A percentile compares a stretch with the other conserved stretches of the same genome.
Conservation (phyloP, 257 asterid species). For the Linaria vulgaris region DNA sequence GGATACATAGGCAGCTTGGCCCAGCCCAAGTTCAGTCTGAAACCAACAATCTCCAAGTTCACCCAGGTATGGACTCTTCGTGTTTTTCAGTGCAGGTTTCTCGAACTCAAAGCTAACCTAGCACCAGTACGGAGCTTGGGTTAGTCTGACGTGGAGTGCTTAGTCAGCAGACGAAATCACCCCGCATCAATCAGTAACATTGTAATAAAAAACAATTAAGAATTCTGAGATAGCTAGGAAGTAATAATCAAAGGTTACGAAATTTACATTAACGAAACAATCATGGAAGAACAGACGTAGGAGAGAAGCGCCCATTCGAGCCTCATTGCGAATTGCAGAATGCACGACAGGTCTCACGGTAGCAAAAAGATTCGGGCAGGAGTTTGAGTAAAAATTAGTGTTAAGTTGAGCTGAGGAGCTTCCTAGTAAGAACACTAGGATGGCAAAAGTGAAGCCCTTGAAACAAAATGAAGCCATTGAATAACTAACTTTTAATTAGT, state of each 20-base stretch:
- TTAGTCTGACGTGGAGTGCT: too few relatives aligned
- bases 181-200: too few relatives aligned
- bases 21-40: too few relatives aligned
- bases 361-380: constrained; percentile 60
- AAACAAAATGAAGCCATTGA: constrained; percentile 50
- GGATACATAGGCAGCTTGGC: too few relatives aligned
- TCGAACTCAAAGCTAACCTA: too few relatives aligned
- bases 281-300: constrained; percentile 88
- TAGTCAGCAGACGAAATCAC: too few relatives aligned
- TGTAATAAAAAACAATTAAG: too few relatives aligned
- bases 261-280: constrained; percentile 80
- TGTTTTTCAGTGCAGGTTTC: too few relatives aligned
- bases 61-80: too few relatives aligned
- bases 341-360: constrained; percentile 50
- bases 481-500: background rate
- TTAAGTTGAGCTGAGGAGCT: constrained; percentile 74
- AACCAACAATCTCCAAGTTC: too few relatives aligned
- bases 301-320: constrained; percentile 93
- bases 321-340: constrained; percentile 59
- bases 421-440: constrained; percentile 37
- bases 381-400: constrained; percentile 47
- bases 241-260: background rate
- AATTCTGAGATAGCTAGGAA: too few relatives aligned
- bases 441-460: constrained; percentile 34
- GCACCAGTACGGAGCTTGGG: too few relatives aligned